A percentile compares a stretch with the other conserved stretches of the same genome.
Evolutionary conservation across 495 filamentous ascomycete species (phyloP).

Genomic region (Ramalina peruviana): DNA sequence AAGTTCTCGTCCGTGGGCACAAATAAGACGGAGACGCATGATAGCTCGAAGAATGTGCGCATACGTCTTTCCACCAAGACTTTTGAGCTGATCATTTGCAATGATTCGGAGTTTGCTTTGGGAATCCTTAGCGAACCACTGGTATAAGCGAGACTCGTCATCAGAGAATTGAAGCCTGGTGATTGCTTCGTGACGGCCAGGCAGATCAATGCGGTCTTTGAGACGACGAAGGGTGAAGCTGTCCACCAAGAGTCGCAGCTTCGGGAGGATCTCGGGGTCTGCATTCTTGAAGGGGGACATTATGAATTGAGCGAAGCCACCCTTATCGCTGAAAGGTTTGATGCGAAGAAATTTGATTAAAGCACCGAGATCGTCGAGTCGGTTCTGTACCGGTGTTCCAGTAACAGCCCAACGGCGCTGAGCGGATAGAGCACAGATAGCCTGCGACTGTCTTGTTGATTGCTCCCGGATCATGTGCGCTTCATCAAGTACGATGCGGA

Average conservation of each 20-base stretch:
- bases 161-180: constrained; percentile 44
- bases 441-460: constrained; percentile 62
- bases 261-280: constrained; percentile 67
- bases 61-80: constrained; percentile 68
- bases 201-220: constrained; percentile 81
- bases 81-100: constrained; percentile 35
- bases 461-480: constrained; percentile 88
- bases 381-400: constrained; percentile 77
- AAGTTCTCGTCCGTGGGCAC: constrained; percentile 81
- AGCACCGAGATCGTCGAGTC: constrained; percentile 77
- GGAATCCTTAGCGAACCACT: constrained; percentile 49
- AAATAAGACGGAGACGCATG: constrained; percentile 76
- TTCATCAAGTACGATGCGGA: constrained; percentile 91
- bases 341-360: constrained; percentile 83
- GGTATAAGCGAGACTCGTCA: constrained; percentile 40
- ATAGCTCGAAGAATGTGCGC: constrained; percentile 84
- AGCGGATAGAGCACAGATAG: constrained; percentile 68
- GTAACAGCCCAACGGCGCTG: constrained; percentile 90
- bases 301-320: constrained; percentile 63
- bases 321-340: constrained; percentile 69
- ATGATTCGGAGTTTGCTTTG: constrained; percentile 46
- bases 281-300: constrained; percentile 63
- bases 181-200: constrained; percentile 56
- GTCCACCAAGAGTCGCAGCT: constrained; percentile 81
- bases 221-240: constrained; percentile 83